Conservation (phyloP, 2,329 filamentous ascomycete species). For the Penicillium palitans region DNA sequence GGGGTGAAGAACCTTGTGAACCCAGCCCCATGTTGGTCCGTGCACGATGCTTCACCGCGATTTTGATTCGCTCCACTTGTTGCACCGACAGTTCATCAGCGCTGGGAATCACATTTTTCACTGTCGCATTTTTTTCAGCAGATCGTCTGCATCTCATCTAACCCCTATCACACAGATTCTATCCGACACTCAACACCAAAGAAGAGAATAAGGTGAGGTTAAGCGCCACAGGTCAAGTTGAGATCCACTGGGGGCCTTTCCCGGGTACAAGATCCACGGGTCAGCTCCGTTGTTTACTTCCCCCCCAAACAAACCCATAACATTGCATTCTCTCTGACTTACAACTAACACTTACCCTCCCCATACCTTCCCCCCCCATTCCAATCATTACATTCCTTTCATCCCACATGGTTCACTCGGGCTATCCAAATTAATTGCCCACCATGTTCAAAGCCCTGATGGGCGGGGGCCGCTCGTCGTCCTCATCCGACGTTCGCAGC, state of each 20-base stretch:
- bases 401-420: conserved; percentile 32
- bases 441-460: conserved; percentile 43
- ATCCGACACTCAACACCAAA: neutral
- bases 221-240: neutral
- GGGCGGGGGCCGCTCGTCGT: conserved; percentile 37
- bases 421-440: conserved; percentile 32
- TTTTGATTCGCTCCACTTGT: conserved; percentile 30
- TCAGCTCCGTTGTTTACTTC: conserved; percentile 15
- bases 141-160: conserved; percentile 7
- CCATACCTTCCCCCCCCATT: conserved; percentile 1
- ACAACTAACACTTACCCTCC: conserved; percentile 6
- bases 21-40: conserved; percentile 20
- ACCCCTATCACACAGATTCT: neutral
- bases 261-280: conserved; percentile 12
- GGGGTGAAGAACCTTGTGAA: conserved; percentile 3
- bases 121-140: neutral
- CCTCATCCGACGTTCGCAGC: conserved; percentile 34
- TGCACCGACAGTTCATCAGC: conserved; percentile 19
- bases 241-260: conserved; percentile 3
- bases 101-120: conserved; percentile 12
- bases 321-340: conserved; percentile 14
- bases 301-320: conserved; percentile 30
- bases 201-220: neutral
- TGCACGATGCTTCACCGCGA: conserved; percentile 29
- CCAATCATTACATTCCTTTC: conserved; percentile 17